Evolutionary conservation across 2,329 filamentous ascomycete genomes (phyloP), one percentile per base, ranked within the genome.

Genomic region (Colletotrichum chrysophilum): DNA sequence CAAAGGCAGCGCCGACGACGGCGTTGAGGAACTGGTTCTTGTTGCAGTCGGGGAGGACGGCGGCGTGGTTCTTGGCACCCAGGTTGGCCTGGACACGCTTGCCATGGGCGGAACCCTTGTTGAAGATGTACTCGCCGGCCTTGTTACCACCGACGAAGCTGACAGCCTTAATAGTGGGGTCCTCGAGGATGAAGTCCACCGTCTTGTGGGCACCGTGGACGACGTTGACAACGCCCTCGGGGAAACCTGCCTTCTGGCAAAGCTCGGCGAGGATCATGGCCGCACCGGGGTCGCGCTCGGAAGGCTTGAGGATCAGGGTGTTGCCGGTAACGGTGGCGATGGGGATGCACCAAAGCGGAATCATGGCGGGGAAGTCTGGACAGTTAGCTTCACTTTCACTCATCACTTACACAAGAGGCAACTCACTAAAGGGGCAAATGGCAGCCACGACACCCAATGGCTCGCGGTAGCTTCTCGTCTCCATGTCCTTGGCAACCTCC

Each of bases 21-120:
- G 94, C 93, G 86, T 96, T 97, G 81, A 97, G 87, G 79, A 95
- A 95, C 81, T 96, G 94, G 88, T 97, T 96, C 91, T 96, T 96
- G 89, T 97, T 96, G 88, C 93, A 94, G 87, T 97, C 95, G 21
- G 95, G 95, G 76, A 96, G 90, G 34, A 97, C 93, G 69, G 94
- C 94, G 32, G 94, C 94, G 84, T 97, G 95, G 89, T 97, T 97
- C 91, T 97, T 97, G 79, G 95, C 95, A 55, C 95, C 95, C 77
- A 97, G 87, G 86, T 97, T 97, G 83, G 95, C 95, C 87, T 97
- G 95, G 36, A 96, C 94, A 81, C 95, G 93, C 90, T 97, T 97
- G 82, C 95, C 95, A 81, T 96, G 95, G 81, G 94, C 94, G 2
- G 94, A 95, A 36, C 92, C 95, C 72, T 94, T 92, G 71, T 88